Evolutionary conservation across 345 rosid genomes (phyloP).

Genomic region (Murraya paniculata): DNA sequence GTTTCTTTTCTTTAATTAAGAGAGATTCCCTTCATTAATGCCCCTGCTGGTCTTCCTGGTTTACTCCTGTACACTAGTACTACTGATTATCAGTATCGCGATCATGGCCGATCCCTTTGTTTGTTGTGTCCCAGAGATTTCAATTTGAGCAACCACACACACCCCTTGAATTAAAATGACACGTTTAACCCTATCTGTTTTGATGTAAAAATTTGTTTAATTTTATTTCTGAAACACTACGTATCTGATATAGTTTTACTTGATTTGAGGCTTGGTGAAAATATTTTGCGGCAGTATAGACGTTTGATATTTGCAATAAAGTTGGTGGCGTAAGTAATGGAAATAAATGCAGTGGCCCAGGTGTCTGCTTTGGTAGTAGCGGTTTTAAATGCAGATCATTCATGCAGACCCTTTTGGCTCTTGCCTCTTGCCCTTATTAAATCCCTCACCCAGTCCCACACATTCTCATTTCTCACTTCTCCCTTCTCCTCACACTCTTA

Average conservation of each 20-base stretch:
- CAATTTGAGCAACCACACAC: too few species aligned
- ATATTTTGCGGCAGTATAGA: not conserved
- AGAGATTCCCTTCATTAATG: conserved; percentile 52
- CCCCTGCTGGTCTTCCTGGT: conserved; percentile 10
- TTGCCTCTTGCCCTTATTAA: conserved; percentile 25
- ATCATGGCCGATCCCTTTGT: conserved; percentile 11
- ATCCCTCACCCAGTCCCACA: conserved; percentile 32
- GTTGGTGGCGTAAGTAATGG: conserved; percentile 24
- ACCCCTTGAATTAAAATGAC: too few species aligned
- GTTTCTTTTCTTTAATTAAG: conserved; percentile 14
- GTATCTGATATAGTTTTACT: too few species aligned
- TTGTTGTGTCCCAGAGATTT: not conserved
- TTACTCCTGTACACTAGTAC: not conserved
- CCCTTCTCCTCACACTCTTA: conserved; percentile 18
- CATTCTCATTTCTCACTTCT: conserved; percentile 42
- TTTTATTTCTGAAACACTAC: too few species aligned
- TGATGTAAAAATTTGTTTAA: too few species aligned
- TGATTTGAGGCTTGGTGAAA: too few species aligned
- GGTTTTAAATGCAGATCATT: conserved; percentile 58
- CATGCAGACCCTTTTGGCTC: conserved; percentile 39
- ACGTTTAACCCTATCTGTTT: not conserved
- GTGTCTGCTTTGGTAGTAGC: conserved; percentile 76
- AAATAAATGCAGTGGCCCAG: conserved; percentile 64
- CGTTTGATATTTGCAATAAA: conserved; percentile 5
- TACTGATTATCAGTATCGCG: conserved; percentile 11